Evolutionary conservation across 2,329 filamentous ascomycete genomes (phyloP), one percentile per base, ranked within the genome.

Genomic region (Diaporthe amygdali): DNA sequence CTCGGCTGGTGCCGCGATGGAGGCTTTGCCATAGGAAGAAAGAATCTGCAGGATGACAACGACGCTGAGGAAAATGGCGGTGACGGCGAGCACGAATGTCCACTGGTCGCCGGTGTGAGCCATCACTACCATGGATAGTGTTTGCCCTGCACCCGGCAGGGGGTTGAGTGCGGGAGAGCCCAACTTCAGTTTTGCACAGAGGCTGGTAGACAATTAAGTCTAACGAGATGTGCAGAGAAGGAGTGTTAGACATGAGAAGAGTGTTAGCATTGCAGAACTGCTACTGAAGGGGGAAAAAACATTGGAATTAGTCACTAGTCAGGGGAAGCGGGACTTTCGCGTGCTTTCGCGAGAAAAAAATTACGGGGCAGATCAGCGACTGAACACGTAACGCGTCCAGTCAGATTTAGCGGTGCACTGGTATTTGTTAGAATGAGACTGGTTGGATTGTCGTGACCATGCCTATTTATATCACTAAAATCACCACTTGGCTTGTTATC

Each of bases 1-100:
- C 79, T 92, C 89, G 74, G 82, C 83, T 30, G 90, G 89, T 27
- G 90, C 90, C 39, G 84, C 85, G 54, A 86, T 77, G 79, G 90
- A 92, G 25, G 89, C 90, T 70, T 84, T 79, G 66, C 84, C 84
- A 78, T 90, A 90, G 66, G 84, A 84, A 72, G 84, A 82, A 67
- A 84, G 78, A 73, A 86, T 83, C 77, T 90, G 88, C 71, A 80
- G 82, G 76, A 88, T 81, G 74, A 91, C 85, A 74, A 88, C 83
- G 72, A 89, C 78, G 51, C 87, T 87, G 71, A 91, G 85, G 52
- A 84, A 80, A 78, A 90, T 84, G 73, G 89, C 89, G 80, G 88
- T 88, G 79, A 90, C 81, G 75, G 88, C 83, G 71, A 91, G 84
- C 78, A 90, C 82, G 74, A 89, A 82, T 78, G 87, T 86, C 88